These are phyloP conservation scores for Tolypocladium guangdongense DNA, from an alignment of 2,329 filamentous ascomycete genomes.

Conservation along the genomic window DNA sequence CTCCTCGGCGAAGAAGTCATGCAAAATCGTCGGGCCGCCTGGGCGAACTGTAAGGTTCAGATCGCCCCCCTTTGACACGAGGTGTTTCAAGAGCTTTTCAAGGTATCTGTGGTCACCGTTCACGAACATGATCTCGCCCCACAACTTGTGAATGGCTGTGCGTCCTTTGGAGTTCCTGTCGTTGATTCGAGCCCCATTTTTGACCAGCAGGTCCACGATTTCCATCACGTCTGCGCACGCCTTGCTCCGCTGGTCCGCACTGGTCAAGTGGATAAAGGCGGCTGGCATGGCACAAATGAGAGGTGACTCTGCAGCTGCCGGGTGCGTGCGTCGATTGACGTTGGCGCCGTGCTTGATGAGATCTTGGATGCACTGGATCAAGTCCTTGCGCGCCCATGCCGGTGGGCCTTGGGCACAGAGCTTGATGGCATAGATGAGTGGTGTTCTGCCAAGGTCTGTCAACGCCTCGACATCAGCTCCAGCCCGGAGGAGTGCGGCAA, in stretches of 20 bases:
- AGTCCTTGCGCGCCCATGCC: not conserved
- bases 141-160: not conserved
- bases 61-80: not conserved
- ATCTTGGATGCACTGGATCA: not conserved
- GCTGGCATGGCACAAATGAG: not conserved
- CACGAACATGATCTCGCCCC: not conserved
- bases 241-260: not conserved
- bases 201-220: not conserved
- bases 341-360: not conserved
- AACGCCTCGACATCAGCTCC: not conserved
- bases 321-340: not conserved
- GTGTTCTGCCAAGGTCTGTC: not conserved
- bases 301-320: not conserved
- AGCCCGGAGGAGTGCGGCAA: not conserved
- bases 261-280: not conserved
- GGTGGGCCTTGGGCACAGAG: not conserved
- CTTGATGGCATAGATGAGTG: not conserved
- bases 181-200: not conserved
- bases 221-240: not conserved
- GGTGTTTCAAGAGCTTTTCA: not conserved
- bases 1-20: not conserved
- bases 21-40: not conserved
- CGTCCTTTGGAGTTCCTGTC: not conserved
- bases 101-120: not conserved
- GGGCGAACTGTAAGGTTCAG: not conserved